Evolutionary conservation across 148 eudicot genomes (phyloP).

Genomic region (Salicornia ramosissima): DNA sequence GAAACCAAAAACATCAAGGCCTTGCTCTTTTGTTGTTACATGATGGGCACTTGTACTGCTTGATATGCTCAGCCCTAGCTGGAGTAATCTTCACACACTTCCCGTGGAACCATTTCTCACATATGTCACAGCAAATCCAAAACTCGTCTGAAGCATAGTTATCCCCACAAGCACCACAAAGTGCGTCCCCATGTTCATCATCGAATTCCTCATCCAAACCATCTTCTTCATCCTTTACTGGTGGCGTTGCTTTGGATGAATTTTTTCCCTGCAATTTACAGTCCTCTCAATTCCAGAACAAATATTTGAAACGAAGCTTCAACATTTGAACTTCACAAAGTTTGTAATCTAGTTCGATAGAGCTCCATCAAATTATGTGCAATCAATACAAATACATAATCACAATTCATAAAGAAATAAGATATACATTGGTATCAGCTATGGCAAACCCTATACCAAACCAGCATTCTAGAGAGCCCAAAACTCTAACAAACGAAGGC

Average conservation of each 20-base stretch:
- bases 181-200: constrained; percentile 54
- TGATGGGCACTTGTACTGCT: constrained; percentile 61
- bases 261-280: constrained; percentile 18
- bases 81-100: constrained; percentile 69
- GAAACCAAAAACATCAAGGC: constrained; percentile 20
- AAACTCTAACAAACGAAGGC: background rate
- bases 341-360: background rate
- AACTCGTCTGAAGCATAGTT: constrained; percentile 55
- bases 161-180: constrained; percentile 59
- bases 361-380: no score
- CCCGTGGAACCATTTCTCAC: constrained; percentile 70
- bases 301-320: background rate
- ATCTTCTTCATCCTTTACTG: constrained; percentile 28
- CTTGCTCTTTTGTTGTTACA: constrained; percentile 52
- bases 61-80: constrained; percentile 59
- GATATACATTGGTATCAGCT: background rate
- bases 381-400: background rate
- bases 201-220: constrained; percentile 49
- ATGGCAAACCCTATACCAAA: background rate
- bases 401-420: no score
- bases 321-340: background rate
- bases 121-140: constrained; percentile 61
- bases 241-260: constrained; percentile 19
- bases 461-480: background rate
- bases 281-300: background rate